Percentiles rank a stretch among this genome's conserved stretches.
Conservation (phyloP, 331 rosid species). For the Saraca asoca region DNA sequence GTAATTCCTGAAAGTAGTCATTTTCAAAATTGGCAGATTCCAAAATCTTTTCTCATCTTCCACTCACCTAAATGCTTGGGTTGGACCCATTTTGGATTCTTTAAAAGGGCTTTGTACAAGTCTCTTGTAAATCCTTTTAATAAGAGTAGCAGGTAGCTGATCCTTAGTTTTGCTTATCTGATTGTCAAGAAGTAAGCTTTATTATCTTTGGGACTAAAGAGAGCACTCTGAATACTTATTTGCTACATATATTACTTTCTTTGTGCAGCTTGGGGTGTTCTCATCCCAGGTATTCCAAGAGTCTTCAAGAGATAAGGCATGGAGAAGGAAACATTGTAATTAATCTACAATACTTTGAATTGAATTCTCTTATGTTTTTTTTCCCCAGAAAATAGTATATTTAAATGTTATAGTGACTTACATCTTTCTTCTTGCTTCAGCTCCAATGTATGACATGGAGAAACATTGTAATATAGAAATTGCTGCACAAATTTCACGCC, state of each 20-base stretch:
- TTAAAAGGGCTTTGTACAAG: neutral
- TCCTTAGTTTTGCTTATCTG: neutral
- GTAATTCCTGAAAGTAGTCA: constrained; percentile 7
- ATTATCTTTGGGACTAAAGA: constrained; percentile 16
- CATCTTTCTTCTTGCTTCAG: constrained; percentile 47
- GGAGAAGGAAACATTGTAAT: constrained; percentile 82
- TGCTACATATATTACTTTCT: constrained; percentile 36
- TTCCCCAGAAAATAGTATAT: neutral
- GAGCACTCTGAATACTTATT: constrained; percentile 41
- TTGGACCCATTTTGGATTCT: constrained; percentile 12
- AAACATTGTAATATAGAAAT: constrained; percentile 89
- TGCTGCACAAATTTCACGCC: constrained; percentile 71
- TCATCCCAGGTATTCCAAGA: constrained; percentile 96
- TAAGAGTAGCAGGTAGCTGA: constrained; percentile 17
- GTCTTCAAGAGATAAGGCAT: constrained; percentile 66
- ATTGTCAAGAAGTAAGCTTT: constrained; percentile 8
- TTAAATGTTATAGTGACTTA: constrained; percentile 30
- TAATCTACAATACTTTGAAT: constrained; percentile 36
- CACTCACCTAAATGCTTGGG: constrained; percentile 10
- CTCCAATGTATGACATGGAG: constrained; percentile 76
- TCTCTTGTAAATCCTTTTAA: constrained; percentile 9
- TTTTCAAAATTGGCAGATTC: constrained; percentile 5
- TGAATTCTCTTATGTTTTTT: neutral
- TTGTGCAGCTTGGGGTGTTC: constrained; percentile 89
- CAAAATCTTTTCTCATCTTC: constrained; percentile 20